phyloP scores from a whole-genome alignment of 1,284 basidiomycete genomes.

The Somion occarium region DNA sequence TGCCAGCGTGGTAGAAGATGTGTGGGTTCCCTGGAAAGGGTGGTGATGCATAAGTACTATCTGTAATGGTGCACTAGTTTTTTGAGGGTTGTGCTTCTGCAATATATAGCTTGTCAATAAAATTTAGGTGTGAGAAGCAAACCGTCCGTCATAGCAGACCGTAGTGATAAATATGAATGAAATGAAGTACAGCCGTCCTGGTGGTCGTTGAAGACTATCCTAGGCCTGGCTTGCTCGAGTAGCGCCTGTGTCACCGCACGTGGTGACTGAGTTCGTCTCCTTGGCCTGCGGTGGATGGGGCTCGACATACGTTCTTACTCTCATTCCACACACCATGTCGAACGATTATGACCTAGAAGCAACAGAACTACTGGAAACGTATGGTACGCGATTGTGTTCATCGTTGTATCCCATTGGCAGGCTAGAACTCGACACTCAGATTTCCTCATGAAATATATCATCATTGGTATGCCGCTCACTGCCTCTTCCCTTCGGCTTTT shows the following conservation, averaged over 20 bases:
- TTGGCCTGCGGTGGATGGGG: background rate
- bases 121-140: no score
- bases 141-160: no score
- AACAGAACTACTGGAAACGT: conserved; percentile 89
- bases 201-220: no score
- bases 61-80: no score
- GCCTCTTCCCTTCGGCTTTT: background rate
- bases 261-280: background rate
- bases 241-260: conserved; percentile 3
- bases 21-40: conserved; percentile 91
- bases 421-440: conserved; percentile 46
- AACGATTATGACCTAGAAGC: conserved; percentile 70
- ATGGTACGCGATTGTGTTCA: conserved; percentile 57
- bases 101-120: no score
- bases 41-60: conserved; percentile 48
- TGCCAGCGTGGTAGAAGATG: conserved; percentile 60
- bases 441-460: conserved; percentile 96
- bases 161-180: no score
- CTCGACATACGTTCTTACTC: conserved; percentile 1
- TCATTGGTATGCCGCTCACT: conserved; percentile 65
- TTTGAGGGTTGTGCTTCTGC: no score
- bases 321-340: conserved; percentile 35
- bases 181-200: no score
- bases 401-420: conserved; percentile 6
- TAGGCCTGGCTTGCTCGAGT: no score